Base-by-base conservation (phyloP, 768 basidiomycete genomes). In the Dioszegia crocea region DNA sequence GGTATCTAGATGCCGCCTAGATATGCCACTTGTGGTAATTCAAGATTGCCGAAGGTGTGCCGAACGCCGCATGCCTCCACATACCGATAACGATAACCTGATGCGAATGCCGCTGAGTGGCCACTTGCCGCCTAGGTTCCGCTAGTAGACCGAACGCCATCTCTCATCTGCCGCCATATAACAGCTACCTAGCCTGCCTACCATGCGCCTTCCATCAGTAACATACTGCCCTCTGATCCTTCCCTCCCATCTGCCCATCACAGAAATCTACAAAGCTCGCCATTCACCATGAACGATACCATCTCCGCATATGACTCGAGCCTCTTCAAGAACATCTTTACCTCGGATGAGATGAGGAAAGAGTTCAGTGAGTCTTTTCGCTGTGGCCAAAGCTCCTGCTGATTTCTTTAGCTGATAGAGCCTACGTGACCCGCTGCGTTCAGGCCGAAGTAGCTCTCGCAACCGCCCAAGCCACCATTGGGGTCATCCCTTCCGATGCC, bases 371-470 rank as follows among this genome's bases (percentile, higher is more conserved):
- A 31, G 48, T 49, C 19, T 14, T 31, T 4, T 33, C 4, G 10
- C 10, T 4, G 27, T 33, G 8, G 4, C 27, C 16, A 11, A 5
- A 23, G 30, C 27, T 14, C 21, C 3, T n/a, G 31, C 48, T 49
- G 14, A 49, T 14, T 4, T 14, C 5, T 23, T 11, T 27, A 41
- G 29, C 45, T 38, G 57, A 58, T 26, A 19, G 38, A 21, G 38
- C 57, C 6, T 58, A 49, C 41, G 47, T 58, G 11, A 49, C 33
- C 16, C 46, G 57, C 17, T 40, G 29, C 36, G 47, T 58, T 33
- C 45, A 58, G n/a, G 48, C 38, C 11, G 57, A 58, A 23, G 57
- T 58, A 8, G 47, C 57, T 19, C 48, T 58, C 9, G 57, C 57
- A 11, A 41, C 14, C 3, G 57, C 38, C 10, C 36, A 58, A 33